phyloP scores from a whole-genome alignment of 768 basidiomycete genomes.

The Termitomyces heimii region DNA sequence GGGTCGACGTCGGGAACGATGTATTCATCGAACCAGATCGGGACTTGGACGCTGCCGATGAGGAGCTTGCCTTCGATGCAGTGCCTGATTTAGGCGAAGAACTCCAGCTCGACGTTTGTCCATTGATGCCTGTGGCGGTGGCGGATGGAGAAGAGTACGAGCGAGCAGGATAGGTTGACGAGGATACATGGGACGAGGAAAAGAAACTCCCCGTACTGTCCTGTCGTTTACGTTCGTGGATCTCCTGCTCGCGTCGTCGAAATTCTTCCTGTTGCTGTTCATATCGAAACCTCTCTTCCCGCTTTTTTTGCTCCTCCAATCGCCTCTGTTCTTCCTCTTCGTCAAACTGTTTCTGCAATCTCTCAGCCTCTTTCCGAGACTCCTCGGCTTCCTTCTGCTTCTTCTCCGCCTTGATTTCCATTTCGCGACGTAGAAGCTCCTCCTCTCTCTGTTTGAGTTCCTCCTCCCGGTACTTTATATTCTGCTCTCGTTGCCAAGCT shows the following conservation, averaged over 20 bases:
- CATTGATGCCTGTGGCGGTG: constrained; percentile 18
- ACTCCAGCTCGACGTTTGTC: constrained; percentile 19
- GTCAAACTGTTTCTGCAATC: constrained; percentile 15
- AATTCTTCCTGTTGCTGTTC: constrained; percentile 36
- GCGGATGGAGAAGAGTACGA: constrained; percentile 3
- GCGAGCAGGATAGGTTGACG: constrained; percentile 5
- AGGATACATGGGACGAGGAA: constrained; percentile 18
- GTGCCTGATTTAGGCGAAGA: constrained; percentile 22
- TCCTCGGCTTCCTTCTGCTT: constrained; percentile 20
- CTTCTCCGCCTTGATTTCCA: constrained; percentile 22
- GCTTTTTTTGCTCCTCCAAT: constrained; percentile 20
- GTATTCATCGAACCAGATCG: constrained; percentile 28
- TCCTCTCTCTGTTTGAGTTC: constrained; percentile 29
- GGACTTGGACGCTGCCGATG: constrained; percentile 20
- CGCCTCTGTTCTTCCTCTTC: constrained; percentile 20
- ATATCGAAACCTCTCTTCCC: constrained; percentile 18
- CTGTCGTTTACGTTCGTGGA: constrained; percentile 41
- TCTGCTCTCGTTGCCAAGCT: constrained; percentile 19
- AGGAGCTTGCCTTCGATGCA: constrained; percentile 11
- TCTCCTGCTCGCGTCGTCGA: constrained; percentile 37
- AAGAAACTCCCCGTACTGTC: constrained; percentile 29
- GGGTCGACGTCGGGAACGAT: constrained; percentile 16
- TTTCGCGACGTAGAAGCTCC: constrained; percentile 16
- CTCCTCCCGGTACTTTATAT: constrained; percentile 27
- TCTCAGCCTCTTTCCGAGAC: constrained; percentile 18